phyloP scores from a whole-genome alignment of 2,329 filamentous ascomycete genomes.

The Fonsecaea erecta region DNA sequence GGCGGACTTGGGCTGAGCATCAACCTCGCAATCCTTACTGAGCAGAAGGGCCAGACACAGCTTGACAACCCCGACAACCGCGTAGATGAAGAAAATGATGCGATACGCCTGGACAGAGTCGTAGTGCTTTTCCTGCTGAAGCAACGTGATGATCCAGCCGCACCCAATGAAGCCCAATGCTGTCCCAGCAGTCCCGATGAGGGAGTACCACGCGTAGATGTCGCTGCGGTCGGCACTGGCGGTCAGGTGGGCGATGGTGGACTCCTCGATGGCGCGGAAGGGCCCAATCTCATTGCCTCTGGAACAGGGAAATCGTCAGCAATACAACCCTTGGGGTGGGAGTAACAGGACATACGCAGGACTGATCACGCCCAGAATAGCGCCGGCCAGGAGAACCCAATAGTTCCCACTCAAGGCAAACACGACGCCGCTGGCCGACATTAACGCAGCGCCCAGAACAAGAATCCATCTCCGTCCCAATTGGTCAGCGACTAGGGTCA shows the following conservation, averaged over 20 bases:
- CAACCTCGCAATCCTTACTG: conserved; percentile 57
- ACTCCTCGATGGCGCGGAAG: conserved; percentile 66
- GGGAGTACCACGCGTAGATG: conserved; percentile 47
- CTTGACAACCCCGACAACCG: conserved; percentile 59
- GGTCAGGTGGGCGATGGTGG: conserved; percentile 41
- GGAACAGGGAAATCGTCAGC: not conserved
- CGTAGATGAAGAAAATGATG: conserved; percentile 62
- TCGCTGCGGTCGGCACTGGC: conserved; percentile 27
- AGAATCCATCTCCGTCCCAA: conserved; percentile 61
- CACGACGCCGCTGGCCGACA: conserved; percentile 60
- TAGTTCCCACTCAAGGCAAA: conserved; percentile 60
- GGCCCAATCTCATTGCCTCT: conserved; percentile 68
- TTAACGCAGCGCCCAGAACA: conserved; percentile 59
- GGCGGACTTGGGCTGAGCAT: conserved; percentile 26
- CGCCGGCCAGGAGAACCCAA: conserved; percentile 62
- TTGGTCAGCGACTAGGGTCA: conserved; percentile 64
- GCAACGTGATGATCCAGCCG: conserved; percentile 57
- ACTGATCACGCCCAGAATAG: conserved; percentile 66
- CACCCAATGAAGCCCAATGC: conserved; percentile 58
- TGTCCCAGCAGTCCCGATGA: conserved; percentile 59
- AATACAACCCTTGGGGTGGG: not conserved
- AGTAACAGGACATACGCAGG: conserved; percentile 39
- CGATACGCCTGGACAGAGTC: conserved; percentile 59
- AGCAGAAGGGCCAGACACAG: conserved; percentile 53
- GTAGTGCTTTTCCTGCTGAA: conserved; percentile 55